These are phyloP conservation scores for Omphalotus guepiniiformis DNA, from an alignment of 768 basidiomycete genomes.

Conservation along the genomic window DNA sequence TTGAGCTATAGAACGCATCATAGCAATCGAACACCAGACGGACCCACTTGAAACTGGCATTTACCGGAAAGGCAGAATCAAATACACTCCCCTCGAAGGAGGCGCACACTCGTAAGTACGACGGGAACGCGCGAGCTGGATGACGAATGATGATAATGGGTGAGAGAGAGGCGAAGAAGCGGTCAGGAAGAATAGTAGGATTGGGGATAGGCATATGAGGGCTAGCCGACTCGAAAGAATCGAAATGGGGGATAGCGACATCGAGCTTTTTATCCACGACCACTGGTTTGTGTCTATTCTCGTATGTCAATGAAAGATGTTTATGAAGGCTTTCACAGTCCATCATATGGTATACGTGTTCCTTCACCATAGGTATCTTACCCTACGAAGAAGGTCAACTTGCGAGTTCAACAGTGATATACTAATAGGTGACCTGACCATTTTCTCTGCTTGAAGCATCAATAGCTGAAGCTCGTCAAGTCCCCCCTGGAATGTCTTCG, in stretches of 20 bases:
- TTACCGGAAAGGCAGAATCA: slow-evolving; percentile 1
- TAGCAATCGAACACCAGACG: slow-evolving; percentile 5
- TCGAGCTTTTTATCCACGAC: slow-evolving; percentile 4
- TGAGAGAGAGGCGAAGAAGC: background rate
- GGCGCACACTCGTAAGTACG: background rate
- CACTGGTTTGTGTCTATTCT: background rate
- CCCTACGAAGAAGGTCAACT: background rate
- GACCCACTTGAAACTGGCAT: background rate
- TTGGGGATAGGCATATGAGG: slow-evolving; percentile 1
- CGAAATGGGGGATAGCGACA: background rate
- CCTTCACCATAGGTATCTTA: slow-evolving; percentile 1
- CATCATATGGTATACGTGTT: background rate
- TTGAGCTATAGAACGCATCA: slow-evolving; percentile 5
- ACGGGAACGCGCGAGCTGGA: background rate
- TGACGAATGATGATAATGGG: slow-evolving; percentile 8
- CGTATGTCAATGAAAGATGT: background rate
- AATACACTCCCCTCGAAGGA: background rate
- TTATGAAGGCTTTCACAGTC: background rate
- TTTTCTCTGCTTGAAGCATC: background rate
- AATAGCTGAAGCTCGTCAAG: background rate
- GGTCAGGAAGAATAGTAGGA: slow-evolving; percentile 5
- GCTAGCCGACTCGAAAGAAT: background rate
- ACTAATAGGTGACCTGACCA: background rate
- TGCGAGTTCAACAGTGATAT: background rate
- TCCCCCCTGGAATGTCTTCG: slow-evolving; percentile 6